phyloP scores from a whole-genome alignment of 1,284 basidiomycete genomes.

The Pyrrhoderma noxium region DNA sequence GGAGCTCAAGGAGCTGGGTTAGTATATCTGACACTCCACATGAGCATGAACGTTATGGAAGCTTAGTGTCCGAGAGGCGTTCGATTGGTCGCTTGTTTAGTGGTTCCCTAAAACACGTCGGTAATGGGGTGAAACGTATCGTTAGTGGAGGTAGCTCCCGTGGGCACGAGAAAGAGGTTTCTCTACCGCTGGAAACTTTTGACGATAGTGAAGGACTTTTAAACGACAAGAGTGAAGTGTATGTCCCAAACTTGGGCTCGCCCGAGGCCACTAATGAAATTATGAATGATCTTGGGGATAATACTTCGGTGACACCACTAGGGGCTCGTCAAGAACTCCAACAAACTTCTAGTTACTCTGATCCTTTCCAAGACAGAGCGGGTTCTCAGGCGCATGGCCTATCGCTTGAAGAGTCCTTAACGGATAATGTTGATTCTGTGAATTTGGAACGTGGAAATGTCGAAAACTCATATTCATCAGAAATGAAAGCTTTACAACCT shows the following conservation, averaged over 20 bases:
- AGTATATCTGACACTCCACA: conserved; percentile 11
- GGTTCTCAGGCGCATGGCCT: too few species aligned
- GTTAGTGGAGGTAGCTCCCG: conserved; percentile 26
- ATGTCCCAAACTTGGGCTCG: conserved; percentile 24
- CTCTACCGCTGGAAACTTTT: conserved; percentile 21
- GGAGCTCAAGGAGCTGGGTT: conserved; percentile 23
- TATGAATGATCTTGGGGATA: conserved; percentile 18
- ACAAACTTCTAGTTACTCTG: conserved; percentile 33
- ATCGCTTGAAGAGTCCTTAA: too few species aligned
- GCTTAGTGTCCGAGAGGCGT: conserved; percentile 35
- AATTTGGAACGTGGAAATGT: too few species aligned
- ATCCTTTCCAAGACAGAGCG: conserved; percentile 47
- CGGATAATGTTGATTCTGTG: too few species aligned
- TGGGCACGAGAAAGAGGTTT: conserved; percentile 35
- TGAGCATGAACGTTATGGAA: conserved; percentile 28
- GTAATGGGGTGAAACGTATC: conserved; percentile 33
- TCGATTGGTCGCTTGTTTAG: conserved; percentile 22
- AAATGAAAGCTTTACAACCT: conserved; percentile 20
- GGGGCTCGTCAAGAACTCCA: conserved; percentile 35
- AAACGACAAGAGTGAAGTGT: conserved; percentile 22
- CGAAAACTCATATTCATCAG: too few species aligned
- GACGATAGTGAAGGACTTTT: conserved; percentile 11
- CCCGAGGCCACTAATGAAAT: conserved; percentile 33
- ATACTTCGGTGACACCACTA: conserved; percentile 24
- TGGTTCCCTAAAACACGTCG: conserved; percentile 46